A percentile compares a stretch with the other conserved stretches of the same genome.
Conservation (phyloP, 2,329 filamentous ascomycete species). For the Cephalotrichum gorgonifer region DNA sequence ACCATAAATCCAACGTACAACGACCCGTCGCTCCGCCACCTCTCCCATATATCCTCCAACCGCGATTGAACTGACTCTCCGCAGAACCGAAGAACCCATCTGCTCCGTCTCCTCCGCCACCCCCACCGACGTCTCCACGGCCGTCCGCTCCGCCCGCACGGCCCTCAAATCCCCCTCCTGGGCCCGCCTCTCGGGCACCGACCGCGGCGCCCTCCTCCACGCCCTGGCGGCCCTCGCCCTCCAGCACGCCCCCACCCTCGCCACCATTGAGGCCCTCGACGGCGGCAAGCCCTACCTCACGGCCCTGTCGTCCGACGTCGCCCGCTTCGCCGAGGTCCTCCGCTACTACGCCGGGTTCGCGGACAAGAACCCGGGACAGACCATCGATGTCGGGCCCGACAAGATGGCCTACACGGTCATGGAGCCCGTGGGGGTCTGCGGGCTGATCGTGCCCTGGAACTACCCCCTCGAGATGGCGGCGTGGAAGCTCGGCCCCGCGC, state of each 20-base stretch:
- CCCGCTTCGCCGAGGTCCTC: conserved; percentile 34
- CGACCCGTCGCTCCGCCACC: conserved; percentile 13
- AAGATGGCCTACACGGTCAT: conserved; percentile 71
- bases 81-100: conserved; percentile 53
- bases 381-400: conserved; percentile 58
- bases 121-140: conserved; percentile 55
- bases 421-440: conserved; percentile 70
- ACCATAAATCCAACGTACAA: conserved; percentile 60
- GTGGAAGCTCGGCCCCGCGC: conserved; percentile 40
- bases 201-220: conserved; percentile 57
- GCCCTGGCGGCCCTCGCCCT: conserved; percentile 62
- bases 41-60: background rate
- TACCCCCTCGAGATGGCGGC: conserved; percentile 67
- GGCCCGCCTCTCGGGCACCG: conserved; percentile 56
- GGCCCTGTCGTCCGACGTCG: conserved; percentile 53
- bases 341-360: conserved; percentile 73
- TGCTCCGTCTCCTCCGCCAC: conserved; percentile 60
- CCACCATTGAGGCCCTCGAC: conserved; percentile 61
- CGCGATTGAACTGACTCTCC: background rate
- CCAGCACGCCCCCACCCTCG: conserved; percentile 42
- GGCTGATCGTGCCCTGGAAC: conserved; percentile 73
- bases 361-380: conserved; percentile 70
- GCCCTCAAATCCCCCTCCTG: conserved; percentile 59
- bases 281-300: conserved; percentile 68
- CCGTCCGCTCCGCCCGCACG: conserved; percentile 57